A percentile compares a stretch with the other conserved stretches of the same genome.
These are phyloP conservation scores for Cucurbita ficifolia DNA, from an alignment of 306 rosid species.

Conservation along the genomic window DNA sequence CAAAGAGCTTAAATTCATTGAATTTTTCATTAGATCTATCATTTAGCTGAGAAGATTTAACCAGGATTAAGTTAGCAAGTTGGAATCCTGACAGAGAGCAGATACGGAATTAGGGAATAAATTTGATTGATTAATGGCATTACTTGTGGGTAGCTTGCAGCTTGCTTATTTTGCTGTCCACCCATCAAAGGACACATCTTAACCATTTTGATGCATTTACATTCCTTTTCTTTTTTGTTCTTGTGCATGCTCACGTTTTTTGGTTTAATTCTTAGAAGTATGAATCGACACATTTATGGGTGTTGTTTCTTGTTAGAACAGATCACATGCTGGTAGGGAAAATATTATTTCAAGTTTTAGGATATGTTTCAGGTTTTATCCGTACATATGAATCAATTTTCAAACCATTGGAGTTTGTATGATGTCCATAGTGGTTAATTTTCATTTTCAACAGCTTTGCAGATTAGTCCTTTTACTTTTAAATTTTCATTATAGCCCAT, in stretches of 20 bases:
- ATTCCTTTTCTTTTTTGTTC: neutral
- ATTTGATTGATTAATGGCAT: neutral
- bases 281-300: neutral
- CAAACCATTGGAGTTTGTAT: no score
- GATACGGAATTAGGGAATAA: neutral
- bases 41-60: neutral
- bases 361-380: neutral
- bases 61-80: neutral
- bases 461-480: neutral
- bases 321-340: neutral
- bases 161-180: neutral
- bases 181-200: neutral
- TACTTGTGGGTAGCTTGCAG: neutral
- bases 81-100: neutral
- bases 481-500: neutral
- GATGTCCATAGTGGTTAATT: no score
- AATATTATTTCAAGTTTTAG: neutral
- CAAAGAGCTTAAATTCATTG: conserved; percentile 21
- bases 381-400: neutral
- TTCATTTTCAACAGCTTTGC: neutral
- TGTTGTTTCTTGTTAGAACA: neutral
- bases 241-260: neutral
- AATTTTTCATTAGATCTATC: neutral
- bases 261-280: neutral
- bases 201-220: neutral